Evolutionary conservation across 1,284 basidiomycete species (phyloP).

Genomic region (Moesziomyces sp.): DNA sequence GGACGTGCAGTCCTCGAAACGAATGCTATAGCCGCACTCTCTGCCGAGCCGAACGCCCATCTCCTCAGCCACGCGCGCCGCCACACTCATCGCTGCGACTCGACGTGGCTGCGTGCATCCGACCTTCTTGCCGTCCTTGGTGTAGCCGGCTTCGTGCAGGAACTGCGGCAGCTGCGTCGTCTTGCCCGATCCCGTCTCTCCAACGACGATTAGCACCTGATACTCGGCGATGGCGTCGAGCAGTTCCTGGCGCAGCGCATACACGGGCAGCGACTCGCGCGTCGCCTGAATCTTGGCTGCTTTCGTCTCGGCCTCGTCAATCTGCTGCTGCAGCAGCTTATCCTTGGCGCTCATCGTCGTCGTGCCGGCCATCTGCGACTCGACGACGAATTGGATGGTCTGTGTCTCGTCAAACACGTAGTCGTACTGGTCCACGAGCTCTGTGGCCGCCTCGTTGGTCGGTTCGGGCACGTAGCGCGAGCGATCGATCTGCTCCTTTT

Average conservation of each 20-base stretch:
- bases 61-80: conserved; percentile 97
- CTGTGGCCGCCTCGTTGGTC: conserved; percentile 71
- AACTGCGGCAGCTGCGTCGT: conserved; percentile 99
- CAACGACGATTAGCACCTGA: conserved; percentile 73
- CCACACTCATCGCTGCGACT: conserved; percentile 99
- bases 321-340: conserved; percentile 83
- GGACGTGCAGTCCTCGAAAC: conserved; percentile 98
- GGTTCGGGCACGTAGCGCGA: conserved; percentile 75
- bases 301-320: conserved; percentile 83
- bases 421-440: conserved; percentile 74
- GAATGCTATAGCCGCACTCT: conserved; percentile 94
- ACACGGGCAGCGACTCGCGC: conserved; percentile 64
- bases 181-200: conserved; percentile 85
- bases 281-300: conserved; percentile 67
- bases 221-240: conserved; percentile 87
- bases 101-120: conserved; percentile 98
- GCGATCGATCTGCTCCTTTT: conserved; percentile 87
- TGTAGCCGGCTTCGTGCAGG: conserved; percentile 96
- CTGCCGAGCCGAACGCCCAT: conserved; percentile 96
- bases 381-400: conserved; percentile 94
- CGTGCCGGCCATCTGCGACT: conserved; percentile 70
- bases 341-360: conserved; percentile 81
- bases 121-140: conserved; percentile 82
- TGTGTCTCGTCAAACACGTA: conserved; percentile 98
- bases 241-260: conserved; percentile 62